These are phyloP conservation scores for Kazachstania taianensis DNA, from an alignment of 805 yeast genomes.

Conservation along the genomic window DNA sequence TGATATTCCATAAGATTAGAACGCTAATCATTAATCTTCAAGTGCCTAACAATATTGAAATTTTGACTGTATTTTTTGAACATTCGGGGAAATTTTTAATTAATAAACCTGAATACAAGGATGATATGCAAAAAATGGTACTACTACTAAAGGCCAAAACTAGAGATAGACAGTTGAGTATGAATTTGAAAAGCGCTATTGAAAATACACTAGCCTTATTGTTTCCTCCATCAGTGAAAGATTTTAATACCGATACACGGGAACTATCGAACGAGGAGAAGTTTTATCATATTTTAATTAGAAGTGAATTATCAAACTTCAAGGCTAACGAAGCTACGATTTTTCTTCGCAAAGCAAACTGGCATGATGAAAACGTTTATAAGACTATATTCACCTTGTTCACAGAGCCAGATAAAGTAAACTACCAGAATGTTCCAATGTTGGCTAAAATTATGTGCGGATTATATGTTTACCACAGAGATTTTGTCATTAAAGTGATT, in stretches of 20 bases:
- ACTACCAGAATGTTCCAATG: conserved; percentile 42
- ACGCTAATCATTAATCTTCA: conserved; percentile 43
- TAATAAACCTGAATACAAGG: conserved; percentile 44
- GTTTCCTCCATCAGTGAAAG: conserved; percentile 43
- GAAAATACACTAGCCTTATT: conserved; percentile 44
- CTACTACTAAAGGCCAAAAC: conserved; percentile 41
- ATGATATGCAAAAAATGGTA: conserved; percentile 55
- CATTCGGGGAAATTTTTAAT: conserved; percentile 58
- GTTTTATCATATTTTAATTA: conserved; percentile 42
- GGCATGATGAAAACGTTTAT: conserved; percentile 32
- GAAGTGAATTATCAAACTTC: conserved; percentile 37
- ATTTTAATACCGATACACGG: conserved; percentile 21
- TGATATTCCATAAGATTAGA: conserved; percentile 64
- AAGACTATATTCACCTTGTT: conserved; percentile 34
- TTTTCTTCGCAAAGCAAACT: conserved; percentile 37
- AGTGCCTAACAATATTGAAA: conserved; percentile 53
- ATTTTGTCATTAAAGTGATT: conserved; percentile 37
- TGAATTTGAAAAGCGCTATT: conserved; percentile 49
- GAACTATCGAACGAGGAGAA: conserved; percentile 35
- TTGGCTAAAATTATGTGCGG: conserved; percentile 41
- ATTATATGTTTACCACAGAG: conserved; percentile 29
- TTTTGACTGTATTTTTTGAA: conserved; percentile 61
- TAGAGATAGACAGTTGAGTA: conserved; percentile 39
- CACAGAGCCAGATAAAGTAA: conserved; percentile 50
- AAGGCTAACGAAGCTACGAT: conserved; percentile 30